Conservation (phyloP, 371 early-diverging fungal genomes). For the Circinella umbellata region DNA sequence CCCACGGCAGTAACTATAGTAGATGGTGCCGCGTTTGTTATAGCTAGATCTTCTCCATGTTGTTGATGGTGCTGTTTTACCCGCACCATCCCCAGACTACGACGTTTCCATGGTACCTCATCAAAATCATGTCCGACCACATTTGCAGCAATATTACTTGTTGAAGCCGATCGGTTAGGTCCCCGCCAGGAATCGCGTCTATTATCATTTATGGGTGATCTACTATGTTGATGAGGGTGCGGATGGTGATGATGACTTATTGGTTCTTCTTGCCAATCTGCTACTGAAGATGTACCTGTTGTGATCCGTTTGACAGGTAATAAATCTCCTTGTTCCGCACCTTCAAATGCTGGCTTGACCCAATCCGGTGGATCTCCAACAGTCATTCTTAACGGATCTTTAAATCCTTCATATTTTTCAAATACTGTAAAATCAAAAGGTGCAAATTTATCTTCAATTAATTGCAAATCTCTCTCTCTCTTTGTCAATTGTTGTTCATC, state of each 20-base stretch:
- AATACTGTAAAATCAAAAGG: constrained; percentile 70
- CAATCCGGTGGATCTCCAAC: constrained; percentile 75
- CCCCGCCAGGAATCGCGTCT: constrained; percentile 26
- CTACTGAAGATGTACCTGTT: constrained; percentile 14
- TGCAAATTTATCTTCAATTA: constrained; percentile 67
- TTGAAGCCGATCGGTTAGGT: constrained; percentile 30
- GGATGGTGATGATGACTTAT: not conserved
- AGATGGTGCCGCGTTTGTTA: too few species aligned
- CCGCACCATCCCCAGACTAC: constrained; percentile 29
- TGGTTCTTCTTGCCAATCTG: constrained; percentile 19
- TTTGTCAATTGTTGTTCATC: constrained; percentile 18
- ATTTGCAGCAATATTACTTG: not conserved
- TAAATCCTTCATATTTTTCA: constrained; percentile 68
- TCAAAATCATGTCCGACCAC: constrained; percentile 11
- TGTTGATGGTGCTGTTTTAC: constrained; percentile 7
- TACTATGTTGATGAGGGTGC: too few species aligned
- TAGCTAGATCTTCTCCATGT: not conserved
- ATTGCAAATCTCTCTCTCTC: constrained; percentile 41
- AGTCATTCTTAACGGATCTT: constrained; percentile 66
- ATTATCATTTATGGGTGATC: too few species aligned
- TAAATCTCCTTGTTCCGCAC: constrained; percentile 52
- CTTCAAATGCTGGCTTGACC: constrained; percentile 69
- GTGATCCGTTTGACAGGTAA: constrained; percentile 51
- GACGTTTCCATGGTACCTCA: constrained; percentile 24
- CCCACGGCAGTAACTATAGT: too few species aligned